phyloP scores from a whole-genome alignment of 2,329 filamentous ascomycete species.

The Sporothrix phasma region DNA sequence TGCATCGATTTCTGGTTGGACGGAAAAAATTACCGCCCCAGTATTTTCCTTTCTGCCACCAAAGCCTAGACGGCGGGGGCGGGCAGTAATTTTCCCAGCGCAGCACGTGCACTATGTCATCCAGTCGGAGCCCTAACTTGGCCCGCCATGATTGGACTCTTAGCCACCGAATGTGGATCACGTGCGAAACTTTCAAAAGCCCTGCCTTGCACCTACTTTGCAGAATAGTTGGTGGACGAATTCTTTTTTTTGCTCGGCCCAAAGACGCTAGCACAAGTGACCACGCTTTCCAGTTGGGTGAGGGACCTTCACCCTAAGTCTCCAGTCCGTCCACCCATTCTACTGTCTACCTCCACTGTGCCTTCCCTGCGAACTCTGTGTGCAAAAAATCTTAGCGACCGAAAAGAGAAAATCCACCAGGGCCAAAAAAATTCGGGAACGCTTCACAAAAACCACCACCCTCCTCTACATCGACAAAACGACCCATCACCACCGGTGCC shows the following conservation, averaged over 20 bases:
- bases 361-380: slow-evolving; percentile 2
- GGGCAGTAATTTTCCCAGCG: slow-evolving; percentile 9
- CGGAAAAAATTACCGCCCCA: slow-evolving; percentile 9
- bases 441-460: slow-evolving; percentile 12
- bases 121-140: slow-evolving; percentile 15
- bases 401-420: slow-evolving; percentile 11
- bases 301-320: slow-evolving; percentile 8
- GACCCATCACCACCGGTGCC: slow-evolving; percentile 11
- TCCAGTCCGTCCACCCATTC: neutral
- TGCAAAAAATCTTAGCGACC: slow-evolving; percentile 9
- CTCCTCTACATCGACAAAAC: neutral
- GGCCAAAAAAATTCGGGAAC: slow-evolving; percentile 15
- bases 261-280: neutral
- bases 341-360: neutral
- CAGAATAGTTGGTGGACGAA: neutral
- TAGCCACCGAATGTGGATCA: neutral
- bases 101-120: neutral
- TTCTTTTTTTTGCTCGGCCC: neutral
- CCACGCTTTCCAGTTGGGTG: neutral
- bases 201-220: neutral
- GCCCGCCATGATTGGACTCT: slow-evolving; percentile 3
- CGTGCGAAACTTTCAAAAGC: slow-evolving; percentile 2
- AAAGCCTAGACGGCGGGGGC: slow-evolving; percentile 8
- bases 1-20: slow-evolving; percentile 20
- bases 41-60: neutral